Evolutionary conservation across 2,329 filamentous ascomycete genomes (phyloP), one percentile per base, ranked within the genome.

Genomic region (Penicillium sumatraense): DNA sequence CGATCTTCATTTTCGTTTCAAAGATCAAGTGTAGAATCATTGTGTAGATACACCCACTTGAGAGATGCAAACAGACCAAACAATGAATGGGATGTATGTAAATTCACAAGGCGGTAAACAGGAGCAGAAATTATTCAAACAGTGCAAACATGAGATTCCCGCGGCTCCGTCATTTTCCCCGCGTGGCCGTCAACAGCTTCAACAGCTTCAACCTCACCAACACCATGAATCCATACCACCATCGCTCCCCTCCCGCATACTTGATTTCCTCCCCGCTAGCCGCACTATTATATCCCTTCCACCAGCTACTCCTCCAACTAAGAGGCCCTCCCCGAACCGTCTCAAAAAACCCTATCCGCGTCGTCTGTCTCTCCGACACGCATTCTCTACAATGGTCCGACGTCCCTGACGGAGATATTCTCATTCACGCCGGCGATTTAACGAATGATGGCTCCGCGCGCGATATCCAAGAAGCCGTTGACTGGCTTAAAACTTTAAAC

Each of bases 331-430:
- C 89, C 1, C 84, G 86, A 62, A 14, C 84, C 87, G 10, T 81
- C 85, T 78, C 78, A 27, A 77, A 80, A 40, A 78, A 77, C 1
- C 76, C 84, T 6, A 84, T 97, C 68, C 86, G 87, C 56, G 82
- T 97, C 23, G 90, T 97, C 60, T 96, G 91, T 75, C 86, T 97
- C 60, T 93, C 91, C 9, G 93, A 97, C 75, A 97, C 93, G 0
- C 93, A 97, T 76, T 64, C 80, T n/a, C 80, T 96, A 1, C 62
- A 72, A 62, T 73, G 71, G 60, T 38, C 57, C 11, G 65, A 72
- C 29, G 59, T 77, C 3, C 91, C 92, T 0, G 75, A 82, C 9
- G 93, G 92, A 53, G 92, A 97, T 72, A 80, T 97, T 20, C 83
- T 98, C 46, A 89, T 98, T 64, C 93, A 97, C 70, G 90, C 91